phyloP scores from a whole-genome alignment of 768 basidiomycete species.

The Cubamyces lactineus region DNA sequence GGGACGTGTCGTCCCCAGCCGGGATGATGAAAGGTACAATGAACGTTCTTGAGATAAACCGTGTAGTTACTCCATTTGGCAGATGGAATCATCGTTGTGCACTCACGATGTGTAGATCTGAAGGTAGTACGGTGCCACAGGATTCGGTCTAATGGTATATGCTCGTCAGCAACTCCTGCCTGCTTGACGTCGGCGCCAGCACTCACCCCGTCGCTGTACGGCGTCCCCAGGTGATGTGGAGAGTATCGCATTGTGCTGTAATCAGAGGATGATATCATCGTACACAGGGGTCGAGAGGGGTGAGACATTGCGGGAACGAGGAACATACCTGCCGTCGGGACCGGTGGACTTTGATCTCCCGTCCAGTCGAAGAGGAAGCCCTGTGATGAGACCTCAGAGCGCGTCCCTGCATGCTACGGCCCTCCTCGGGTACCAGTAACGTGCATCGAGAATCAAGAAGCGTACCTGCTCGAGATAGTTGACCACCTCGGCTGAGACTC shows the following conservation, averaged over 20 bases:
- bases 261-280: not conserved
- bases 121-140: conserved; percentile 58
- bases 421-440: too few relatives aligned
- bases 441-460: too few relatives aligned
- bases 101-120: conserved; percentile 66
- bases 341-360: conserved; percentile 33
- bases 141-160: conserved; percentile 48
- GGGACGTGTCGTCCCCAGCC: conserved; percentile 43
- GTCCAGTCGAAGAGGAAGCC: conserved; percentile 39
- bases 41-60: conserved; percentile 42
- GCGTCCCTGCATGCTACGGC: too few relatives aligned
- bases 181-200: not conserved
- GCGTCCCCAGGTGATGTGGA: conserved; percentile 37
- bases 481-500: conserved; percentile 12
- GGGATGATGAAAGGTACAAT: conserved; percentile 55
- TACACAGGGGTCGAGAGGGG: not conserved
- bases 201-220: conserved; percentile 34
- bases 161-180: not conserved
- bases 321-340: conserved; percentile 35
- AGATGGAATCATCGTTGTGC: not conserved
- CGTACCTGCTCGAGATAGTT: conserved; percentile 14
- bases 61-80: not conserved
- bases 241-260: conserved; percentile 39
- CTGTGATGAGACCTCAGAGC: conserved; percentile 15
- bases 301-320: not conserved